A percentile compares a stretch with the other conserved stretches of the same genome.
Evolutionary conservation across 495 filamentous ascomycete species (phyloP).

Genomic region (Penicillium odoratum): DNA sequence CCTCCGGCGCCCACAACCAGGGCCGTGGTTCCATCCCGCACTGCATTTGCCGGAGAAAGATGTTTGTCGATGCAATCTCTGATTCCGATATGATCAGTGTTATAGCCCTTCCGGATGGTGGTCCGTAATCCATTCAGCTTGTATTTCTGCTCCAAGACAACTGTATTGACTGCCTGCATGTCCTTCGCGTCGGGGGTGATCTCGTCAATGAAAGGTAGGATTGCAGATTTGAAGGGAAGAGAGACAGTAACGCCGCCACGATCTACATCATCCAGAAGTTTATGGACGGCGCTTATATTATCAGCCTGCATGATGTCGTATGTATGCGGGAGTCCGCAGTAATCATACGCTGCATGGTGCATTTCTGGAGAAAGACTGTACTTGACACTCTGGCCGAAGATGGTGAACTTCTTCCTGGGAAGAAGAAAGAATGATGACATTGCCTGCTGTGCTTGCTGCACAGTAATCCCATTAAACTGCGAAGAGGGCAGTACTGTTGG

Average conservation of each 20-base stretch:
- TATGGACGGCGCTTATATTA: slow-evolving; percentile 54
- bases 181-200: slow-evolving; percentile 58
- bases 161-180: slow-evolving; percentile 68
- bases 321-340: slow-evolving; percentile 64
- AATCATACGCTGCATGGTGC: slow-evolving; percentile 66
- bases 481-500: slow-evolving; percentile 43
- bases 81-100: slow-evolving; percentile 69
- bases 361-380: slow-evolving; percentile 38
- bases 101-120: slow-evolving; percentile 52
- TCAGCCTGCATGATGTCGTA: slow-evolving; percentile 56
- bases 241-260: slow-evolving; percentile 67
- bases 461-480: slow-evolving; percentile 10
- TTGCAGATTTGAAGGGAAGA: slow-evolving; percentile 62
- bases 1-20: slow-evolving; percentile 63
- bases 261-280: slow-evolving; percentile 50
- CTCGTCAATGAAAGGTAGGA: slow-evolving; percentile 59
- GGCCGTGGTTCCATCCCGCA: slow-evolving; percentile 50
- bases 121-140: slow-evolving; percentile 28
- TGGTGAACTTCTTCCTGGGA: slow-evolving; percentile 30
- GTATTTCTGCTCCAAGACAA: slow-evolving; percentile 48
- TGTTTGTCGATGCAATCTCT: slow-evolving; percentile 62
- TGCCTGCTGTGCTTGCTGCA: slow-evolving; percentile 29
- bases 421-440: slow-evolving; percentile 48
- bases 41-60: slow-evolving; percentile 38
- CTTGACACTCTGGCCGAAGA: slow-evolving; percentile 27